These are phyloP conservation scores for Salix suchowensis DNA, from an alignment of 345 rosid genomes.

Conservation along the genomic window DNA sequence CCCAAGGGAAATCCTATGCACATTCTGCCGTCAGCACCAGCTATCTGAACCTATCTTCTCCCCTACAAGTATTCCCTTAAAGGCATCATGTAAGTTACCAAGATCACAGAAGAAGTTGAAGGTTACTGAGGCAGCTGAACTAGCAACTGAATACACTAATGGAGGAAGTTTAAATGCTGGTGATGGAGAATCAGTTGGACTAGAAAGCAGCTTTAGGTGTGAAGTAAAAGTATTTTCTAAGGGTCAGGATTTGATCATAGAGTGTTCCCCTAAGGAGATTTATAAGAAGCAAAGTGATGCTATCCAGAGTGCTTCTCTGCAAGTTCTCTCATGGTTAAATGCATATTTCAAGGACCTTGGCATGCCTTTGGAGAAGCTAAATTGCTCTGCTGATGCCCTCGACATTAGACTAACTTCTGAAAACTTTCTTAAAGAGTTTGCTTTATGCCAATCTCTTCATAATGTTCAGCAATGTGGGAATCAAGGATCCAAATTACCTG, in stretches of 20 bases:
- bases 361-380: conserved; percentile 39
- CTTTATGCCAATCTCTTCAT: conserved; percentile 26
- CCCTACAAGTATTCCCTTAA: conserved; percentile 29
- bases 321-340: conserved; percentile 69
- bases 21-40: conserved; percentile 80
- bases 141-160: conserved; percentile 25
- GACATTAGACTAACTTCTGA: conserved; percentile 37
- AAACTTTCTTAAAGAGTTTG: conserved; percentile 40
- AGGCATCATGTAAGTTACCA: conserved; percentile 38
- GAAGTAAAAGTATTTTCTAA: conserved; percentile 64
- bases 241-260: conserved; percentile 55
- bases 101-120: conserved; percentile 53
- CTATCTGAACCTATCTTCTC: conserved; percentile 72
- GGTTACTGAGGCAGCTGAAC: conserved; percentile 29
- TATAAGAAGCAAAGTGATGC: conserved; percentile 70
- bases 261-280: conserved; percentile 52
- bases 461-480: conserved; percentile 10
- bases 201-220: conserved; percentile 48
- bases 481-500: conserved; percentile 24
- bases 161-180: conserved; percentile 25
- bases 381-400: conserved; percentile 30
- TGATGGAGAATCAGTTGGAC: conserved; percentile 23
- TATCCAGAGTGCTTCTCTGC: conserved; percentile 66
- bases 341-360: conserved; percentile 46
- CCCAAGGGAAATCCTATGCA: conserved; percentile 69